Evolutionary conservation across 2,329 filamentous ascomycete species (phyloP), one percentile per base, ranked within the genome.

Genomic region (Lecanosticta acicola): DNA sequence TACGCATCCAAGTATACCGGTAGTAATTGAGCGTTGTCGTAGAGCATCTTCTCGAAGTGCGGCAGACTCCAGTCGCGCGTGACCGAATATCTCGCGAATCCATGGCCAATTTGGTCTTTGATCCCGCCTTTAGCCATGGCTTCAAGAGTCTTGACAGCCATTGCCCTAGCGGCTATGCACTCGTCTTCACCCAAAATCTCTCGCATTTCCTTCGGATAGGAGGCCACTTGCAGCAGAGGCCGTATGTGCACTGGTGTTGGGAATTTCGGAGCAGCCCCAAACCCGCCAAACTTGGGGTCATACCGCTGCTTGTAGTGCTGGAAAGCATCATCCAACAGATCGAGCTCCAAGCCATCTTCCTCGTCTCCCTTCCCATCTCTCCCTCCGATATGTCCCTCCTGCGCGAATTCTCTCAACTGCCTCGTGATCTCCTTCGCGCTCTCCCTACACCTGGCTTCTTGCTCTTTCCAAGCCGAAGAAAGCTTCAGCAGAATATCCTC

Each of bases 31-130:
- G 87, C 84, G 60, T 98, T 94, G 62, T 97, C 93, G 44, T 88
- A 89, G 8, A 96, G 78, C 78, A 97, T 89, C 72, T 97, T 97
- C 71, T 98, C 93, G 59, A 97, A 98, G 65, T 95, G 90, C 9
- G 93, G 93, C 38, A 97, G 72, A 52, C 85, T 87, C 93, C 93
- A 98, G 67, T 97, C 87, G 11, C 81, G 73, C 0, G 91, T 97
- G 5, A 94, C 85, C 11, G 88, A 94, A 64, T 94, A 96, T 41
- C 91, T 80, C 32, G 84, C 80, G 58, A 89, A 88, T 4, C 87
- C 86, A 61, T 85, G 79, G 35, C 86, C 85, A 49, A 91, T 78
- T 50, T 87, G 84, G 59, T 89, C 85, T 51, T 85, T 78, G 42
- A 86, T 81, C 11, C 81, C 83, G 16, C 83, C 82, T 39, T 79